Percentiles rank a stretch among this genome's conserved stretches.
These are phyloP conservation scores for Penicillium steckii DNA, from an alignment of 495 filamentous ascomycete species.

Conservation along the genomic window DNA sequence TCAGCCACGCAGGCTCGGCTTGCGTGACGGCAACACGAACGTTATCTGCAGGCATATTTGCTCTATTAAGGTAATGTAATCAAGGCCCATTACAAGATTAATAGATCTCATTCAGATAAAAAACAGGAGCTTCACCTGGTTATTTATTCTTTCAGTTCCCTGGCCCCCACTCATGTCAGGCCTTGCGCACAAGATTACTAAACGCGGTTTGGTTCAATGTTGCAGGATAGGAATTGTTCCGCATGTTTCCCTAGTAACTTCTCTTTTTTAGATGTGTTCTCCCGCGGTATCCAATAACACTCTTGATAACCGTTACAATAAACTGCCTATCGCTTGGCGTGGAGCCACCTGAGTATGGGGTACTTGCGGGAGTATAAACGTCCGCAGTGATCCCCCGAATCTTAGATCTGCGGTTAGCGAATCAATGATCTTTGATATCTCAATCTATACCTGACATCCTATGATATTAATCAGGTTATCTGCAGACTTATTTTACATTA, in stretches of 20 bases:
- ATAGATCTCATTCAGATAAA: too few species aligned
- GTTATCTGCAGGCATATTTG: neutral
- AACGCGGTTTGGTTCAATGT: too few species aligned
- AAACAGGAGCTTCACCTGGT: too few species aligned
- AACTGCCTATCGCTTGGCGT: neutral
- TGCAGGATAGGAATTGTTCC: too few species aligned
- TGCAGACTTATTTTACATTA: neutral
- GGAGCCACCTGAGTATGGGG: neutral
- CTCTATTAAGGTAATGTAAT: neutral
- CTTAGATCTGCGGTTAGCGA: neutral
- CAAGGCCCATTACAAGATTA: neutral
- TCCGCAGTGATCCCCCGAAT: neutral
- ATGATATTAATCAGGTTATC: neutral
- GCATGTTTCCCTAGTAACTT: too few species aligned
- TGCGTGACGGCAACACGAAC: constrained; percentile 49
- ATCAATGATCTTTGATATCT: neutral
- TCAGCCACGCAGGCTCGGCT: constrained; percentile 55
- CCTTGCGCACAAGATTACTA: too few species aligned
- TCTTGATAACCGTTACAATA: neutral
- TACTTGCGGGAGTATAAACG: neutral
- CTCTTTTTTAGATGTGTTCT: too few species aligned
- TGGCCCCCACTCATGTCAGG: too few species aligned
- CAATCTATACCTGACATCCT: neutral
- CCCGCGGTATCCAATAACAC: neutral
- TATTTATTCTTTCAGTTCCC: too few species aligned